Conservation (phyloP, 2,329 filamentous ascomycete genomes). For the Trichothecium roseum region DNA sequence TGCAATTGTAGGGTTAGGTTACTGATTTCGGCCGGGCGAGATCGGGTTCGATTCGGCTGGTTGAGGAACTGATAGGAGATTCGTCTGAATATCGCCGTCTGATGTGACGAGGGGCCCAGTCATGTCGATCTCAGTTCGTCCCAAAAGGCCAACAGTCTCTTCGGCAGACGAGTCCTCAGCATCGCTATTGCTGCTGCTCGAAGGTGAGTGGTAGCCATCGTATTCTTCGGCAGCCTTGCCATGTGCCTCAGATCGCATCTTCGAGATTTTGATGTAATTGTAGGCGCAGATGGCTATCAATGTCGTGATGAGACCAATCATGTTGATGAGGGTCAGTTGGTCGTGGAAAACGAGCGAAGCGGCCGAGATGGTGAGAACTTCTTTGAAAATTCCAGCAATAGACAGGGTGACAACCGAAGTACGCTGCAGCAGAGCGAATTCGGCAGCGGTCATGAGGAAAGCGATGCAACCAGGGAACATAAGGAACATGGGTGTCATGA, state of each 20-base stretch:
- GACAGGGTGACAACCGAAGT: conserved; percentile 93
- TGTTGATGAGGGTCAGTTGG: conserved; percentile 74
- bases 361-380: conserved; percentile 89
- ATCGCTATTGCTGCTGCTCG: conserved; percentile 27
- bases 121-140: conserved; percentile 21
- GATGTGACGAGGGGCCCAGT: conserved; percentile 26
- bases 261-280: conserved; percentile 87
- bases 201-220: conserved; percentile 24
- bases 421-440: conserved; percentile 89
- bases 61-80: conserved; percentile 11
- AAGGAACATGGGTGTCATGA: conserved; percentile 61
- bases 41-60: neutral
- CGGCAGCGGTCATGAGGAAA: conserved; percentile 92
- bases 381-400: conserved; percentile 97
- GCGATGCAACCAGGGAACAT: conserved; percentile 85
- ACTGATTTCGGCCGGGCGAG: neutral
- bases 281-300: conserved; percentile 79
- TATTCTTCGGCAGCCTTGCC: conserved; percentile 15
- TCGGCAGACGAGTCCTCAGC: conserved; percentile 28
- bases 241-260: conserved; percentile 73
- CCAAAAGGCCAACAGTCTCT: conserved; percentile 34
- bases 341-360: conserved; percentile 86
- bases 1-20: conserved; percentile 1
- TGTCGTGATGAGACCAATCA: conserved; percentile 79
- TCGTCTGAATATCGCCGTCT: conserved; percentile 29